Base-by-base conservation (phyloP, 192 early-diverging fungal species). In the Geranomyces michiganensis region DNA sequence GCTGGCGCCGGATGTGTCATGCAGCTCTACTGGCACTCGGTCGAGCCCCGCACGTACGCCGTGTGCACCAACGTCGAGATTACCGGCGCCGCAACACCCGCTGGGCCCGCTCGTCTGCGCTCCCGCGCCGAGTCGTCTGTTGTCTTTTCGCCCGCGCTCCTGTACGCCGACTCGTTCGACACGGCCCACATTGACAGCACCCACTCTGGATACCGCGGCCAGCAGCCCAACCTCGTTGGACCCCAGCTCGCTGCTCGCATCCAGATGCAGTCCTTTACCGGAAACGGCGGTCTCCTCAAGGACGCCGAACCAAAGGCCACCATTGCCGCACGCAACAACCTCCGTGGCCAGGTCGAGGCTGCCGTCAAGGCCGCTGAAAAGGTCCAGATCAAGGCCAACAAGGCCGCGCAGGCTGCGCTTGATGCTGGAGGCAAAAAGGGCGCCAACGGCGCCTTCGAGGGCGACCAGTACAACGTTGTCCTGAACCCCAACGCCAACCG, bases 21-120 rank as follows among this genome's bases (percentile, higher is more conserved):
- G 61, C 73, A 75, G 33, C 29, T 75, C 31, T 75, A 75, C 67
- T 67, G 73, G 48, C 73, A 75, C 73, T 63, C 73, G 14, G 73
- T 75, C 12, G 73, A 75, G 45, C 56, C 73, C 59, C 65, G 73
- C 32, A 75, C 73, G 30, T 75, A 75, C 66, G 21, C 73, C 60
- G 60, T 70, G 46, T 68, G 73, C 67, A 70, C 56, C 29, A 33
- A 68, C 61, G 36, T 75, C 32, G 61, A 36, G 33, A 63, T 75
- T 32, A 33, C 15, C 58, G 58, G 21, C 31, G 58, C 21, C 24
- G 49, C 48, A 21, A 53, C 72, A 22, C 51, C 72, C 26, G 48
- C 55, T 0, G 65, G 48, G 13, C 31, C 65, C 29, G 62, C 70
- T 1, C 63, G 58, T 41, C 63, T 67, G 51, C 56, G 36, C n/a